Evolutionary conservation across 1,284 basidiomycete genomes (phyloP), one percentile per base, ranked within the genome.

Genomic region (Hymenochaete sp.): DNA sequence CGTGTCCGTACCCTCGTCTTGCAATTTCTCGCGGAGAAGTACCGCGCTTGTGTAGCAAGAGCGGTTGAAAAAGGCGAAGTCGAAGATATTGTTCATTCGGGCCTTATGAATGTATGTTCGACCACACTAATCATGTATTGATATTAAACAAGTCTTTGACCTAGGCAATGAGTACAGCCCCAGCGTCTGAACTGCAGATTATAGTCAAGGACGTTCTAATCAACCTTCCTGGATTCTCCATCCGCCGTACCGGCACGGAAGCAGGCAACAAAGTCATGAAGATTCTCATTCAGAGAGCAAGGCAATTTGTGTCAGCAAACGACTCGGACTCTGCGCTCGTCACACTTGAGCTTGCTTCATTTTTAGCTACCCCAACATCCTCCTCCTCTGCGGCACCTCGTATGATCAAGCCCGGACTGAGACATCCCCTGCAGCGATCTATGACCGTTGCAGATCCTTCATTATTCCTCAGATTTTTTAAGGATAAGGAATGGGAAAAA

Each of bases 1-100:
- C 67, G 70, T 26, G 60, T 82, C 21, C 69, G 79, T 46, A 64
- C 64, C 0, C 65, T 82, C 22, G 80, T 83, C 18, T 54, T 82
- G 32, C 65, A 66, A 6, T 83, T 82, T 59, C 60, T 83, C 42
- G 65, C 67, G 14, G 68, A 63, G 39, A 72, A 48, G 75, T 75
- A 68, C 52, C 61, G 61, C 16, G 63, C 63, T 6, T 70, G 78
- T 41, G 57, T 70, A 4, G 64, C 68, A 51, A 66, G 67, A 32
- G 63, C 74, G 53, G 68, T 70, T 4, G 59, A 62, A n/a, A 68
- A 63, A 5, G 68, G 62, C 44, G 62, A 66, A 22, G 68, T 69
- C 1, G 79, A 81, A 55, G 61, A 65, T 1, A 57, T 69, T 9
- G 60, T 82, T 0, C 62, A 76, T 24, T 56, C 66, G 1, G 70